Base-by-base conservation (phyloP, 306 rosid genomes). In the Ceratonia siliqua region DNA sequence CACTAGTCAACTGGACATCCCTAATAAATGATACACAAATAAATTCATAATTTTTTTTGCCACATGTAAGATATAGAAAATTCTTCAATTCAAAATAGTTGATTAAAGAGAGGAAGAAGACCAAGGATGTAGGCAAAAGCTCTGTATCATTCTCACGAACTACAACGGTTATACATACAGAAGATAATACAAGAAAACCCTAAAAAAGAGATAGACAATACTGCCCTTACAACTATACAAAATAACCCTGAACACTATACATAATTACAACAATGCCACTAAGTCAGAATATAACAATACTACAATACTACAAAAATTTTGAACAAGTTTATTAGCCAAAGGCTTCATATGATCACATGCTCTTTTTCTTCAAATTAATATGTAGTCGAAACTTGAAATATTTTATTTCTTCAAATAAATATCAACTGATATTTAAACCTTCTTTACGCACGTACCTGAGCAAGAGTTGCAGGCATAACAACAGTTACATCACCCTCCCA, bases 401-500 rank as follows among this genome's bases (percentile, higher is more conserved):
- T 17, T n/a, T 6, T 14, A 1, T 20, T 38, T 1, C 8, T 30
- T 11, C 15, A 15, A 43, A 50, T 1, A 50, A 57, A 32, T 30
- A 38, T 66, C 21, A 59, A 20, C 75, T 22, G 22, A 68, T 24
- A 25, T 36, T 58, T 30, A 22, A 13, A 52, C 42, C 10, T 39
- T 38, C 27, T 46, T 48, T 56, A 21, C 43, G 45, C 41, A n/a
- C 17, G 50, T 77, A 94, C 97, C 97, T 92, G 99, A 79, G 97
- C 89, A 77, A 94, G 95, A 21, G 99, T 91, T 43, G 99, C 99
- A 7, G 97, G 99, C 95, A 94, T 94, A 46, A 94, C 99, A 66
- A 94, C 85, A 11, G 99, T 94, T 46, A 94, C 92, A 28, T 94
- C 96, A 52, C 99, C 99, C 85, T 94, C 99, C 99, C 99, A 94